These are phyloP conservation scores for Aureobasidium uvarum DNA, from an alignment of 2,329 filamentous ascomycete species.

Conservation along the genomic window DNA sequence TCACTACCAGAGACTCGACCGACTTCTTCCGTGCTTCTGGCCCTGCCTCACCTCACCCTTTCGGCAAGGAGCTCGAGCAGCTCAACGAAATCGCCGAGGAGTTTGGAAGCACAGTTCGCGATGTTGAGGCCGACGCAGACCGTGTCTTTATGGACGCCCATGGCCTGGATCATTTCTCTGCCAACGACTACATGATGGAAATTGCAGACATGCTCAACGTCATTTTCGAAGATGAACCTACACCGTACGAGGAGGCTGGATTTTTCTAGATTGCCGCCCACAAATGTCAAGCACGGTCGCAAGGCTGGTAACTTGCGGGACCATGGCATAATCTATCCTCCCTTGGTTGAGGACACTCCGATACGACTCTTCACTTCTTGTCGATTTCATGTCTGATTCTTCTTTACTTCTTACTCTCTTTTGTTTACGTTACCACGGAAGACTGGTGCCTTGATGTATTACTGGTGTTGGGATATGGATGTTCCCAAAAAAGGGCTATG, in stretches of 20 bases:
- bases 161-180: conserved; percentile 70
- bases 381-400: conserved; percentile 19
- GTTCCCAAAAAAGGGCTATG: conserved; percentile 20
- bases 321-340: conserved; percentile 15
- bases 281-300: conserved; percentile 26
- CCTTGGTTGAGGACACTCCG: background rate
- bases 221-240: conserved; percentile 34
- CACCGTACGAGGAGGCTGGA: conserved; percentile 28
- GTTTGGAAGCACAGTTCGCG: conserved; percentile 61
- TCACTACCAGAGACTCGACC: conserved; percentile 40
- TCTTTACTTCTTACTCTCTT: conserved; percentile 26
- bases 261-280: conserved; percentile 31
- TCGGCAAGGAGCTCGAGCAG: conserved; percentile 85
- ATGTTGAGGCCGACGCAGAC: conserved; percentile 69
- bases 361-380: conserved; percentile 27
- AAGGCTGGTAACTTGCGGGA: conserved; percentile 28
- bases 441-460: conserved; percentile 25
- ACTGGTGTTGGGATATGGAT: conserved; percentile 26
- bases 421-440: conserved; percentile 25
- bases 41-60: conserved; percentile 63
- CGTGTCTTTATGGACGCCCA: conserved; percentile 65
- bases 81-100: conserved; percentile 93
- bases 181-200: conserved; percentile 80
- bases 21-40: conserved; percentile 44
- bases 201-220: conserved; percentile 67